These are phyloP conservation scores for Penicillium sp. DNA, from an alignment of 2,329 filamentous ascomycete species.

Conservation along the genomic window DNA sequence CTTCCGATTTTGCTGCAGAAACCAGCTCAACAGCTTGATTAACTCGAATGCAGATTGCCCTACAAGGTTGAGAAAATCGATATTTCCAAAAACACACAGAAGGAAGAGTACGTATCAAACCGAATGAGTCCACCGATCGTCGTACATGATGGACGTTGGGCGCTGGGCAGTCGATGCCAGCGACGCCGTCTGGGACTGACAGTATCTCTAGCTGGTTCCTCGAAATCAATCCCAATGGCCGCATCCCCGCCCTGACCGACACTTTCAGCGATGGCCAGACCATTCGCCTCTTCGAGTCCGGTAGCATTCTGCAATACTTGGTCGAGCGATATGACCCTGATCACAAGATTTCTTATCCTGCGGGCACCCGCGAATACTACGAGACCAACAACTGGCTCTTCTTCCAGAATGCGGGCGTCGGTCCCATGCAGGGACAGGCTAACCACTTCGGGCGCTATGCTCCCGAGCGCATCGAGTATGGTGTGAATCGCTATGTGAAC, in stretches of 20 bases:
- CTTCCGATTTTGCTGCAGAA: background rate
- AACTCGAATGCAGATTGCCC: constrained; percentile 46
- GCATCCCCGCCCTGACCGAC: constrained; percentile 83
- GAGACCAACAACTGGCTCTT: constrained; percentile 74
- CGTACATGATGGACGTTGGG: too few species aligned
- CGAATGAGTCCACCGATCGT: background rate
- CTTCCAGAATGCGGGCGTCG: constrained; percentile 73
- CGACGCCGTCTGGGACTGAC: constrained; percentile 4
- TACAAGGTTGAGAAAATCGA: constrained; percentile 70
- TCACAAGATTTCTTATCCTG: constrained; percentile 74
- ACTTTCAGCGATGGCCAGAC: constrained; percentile 65
- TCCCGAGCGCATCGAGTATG: constrained; percentile 75
- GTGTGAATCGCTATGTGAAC: constrained; percentile 72
- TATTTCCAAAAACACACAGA: constrained; percentile 71
- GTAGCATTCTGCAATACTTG: constrained; percentile 78
- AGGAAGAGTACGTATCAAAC: constrained; percentile 48
- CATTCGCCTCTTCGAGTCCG: constrained; percentile 76
- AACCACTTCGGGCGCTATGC: constrained; percentile 83
- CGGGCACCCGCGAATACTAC: constrained; percentile 66
- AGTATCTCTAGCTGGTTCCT: constrained; percentile 62
- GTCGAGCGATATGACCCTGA: constrained; percentile 74
- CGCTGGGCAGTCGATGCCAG: too few species aligned
- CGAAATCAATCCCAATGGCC: constrained; percentile 86
- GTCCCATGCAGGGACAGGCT: constrained; percentile 77
- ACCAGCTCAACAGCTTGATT: constrained; percentile 5